phyloP scores from a whole-genome alignment of 2,329 filamentous ascomycete genomes.

The Fusarium sp. region DNA sequence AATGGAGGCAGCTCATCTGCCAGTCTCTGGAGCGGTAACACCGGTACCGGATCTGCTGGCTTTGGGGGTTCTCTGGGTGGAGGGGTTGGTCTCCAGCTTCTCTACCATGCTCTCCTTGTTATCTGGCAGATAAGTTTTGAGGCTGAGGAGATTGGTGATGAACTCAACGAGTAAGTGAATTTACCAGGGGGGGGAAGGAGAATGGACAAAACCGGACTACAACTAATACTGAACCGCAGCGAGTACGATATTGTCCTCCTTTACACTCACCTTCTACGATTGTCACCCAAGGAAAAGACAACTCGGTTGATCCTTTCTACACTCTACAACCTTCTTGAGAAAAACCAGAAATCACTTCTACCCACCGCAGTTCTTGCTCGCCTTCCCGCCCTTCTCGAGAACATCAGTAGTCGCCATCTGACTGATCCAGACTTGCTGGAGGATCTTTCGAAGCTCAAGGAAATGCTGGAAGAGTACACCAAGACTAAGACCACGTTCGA shows the following conservation, averaged over 20 bases:
- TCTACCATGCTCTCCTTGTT: conserved; percentile 93
- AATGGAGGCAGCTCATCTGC: conserved; percentile 70
- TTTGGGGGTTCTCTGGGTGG: conserved; percentile 73
- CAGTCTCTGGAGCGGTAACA: conserved; percentile 67
- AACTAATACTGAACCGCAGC: conserved; percentile 47
- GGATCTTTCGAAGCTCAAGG: conserved; percentile 67
- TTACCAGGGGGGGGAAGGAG: too few species aligned
- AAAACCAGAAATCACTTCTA: conserved; percentile 75
- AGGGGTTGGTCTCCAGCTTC: conserved; percentile 87
- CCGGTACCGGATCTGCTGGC: conserved; percentile 64
- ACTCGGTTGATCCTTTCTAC: conserved; percentile 90
- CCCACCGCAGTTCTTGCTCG: conserved; percentile 87
- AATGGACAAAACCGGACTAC: neutral
- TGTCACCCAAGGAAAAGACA: conserved; percentile 98
- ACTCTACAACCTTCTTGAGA: conserved; percentile 81
- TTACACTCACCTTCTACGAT: conserved; percentile 88
- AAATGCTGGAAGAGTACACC: conserved; percentile 71
- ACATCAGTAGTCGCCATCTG: conserved; percentile 68
- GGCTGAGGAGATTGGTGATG: conserved; percentile 73
- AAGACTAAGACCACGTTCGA: conserved; percentile 81
- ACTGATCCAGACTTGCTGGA: conserved; percentile 71
- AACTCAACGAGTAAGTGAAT: conserved; percentile 80
- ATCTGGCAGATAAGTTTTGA: conserved; percentile 98
- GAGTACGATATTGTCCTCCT: conserved; percentile 92
- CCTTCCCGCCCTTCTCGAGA: conserved; percentile 73